Evolutionary conservation across 345 rosid species (phyloP).

Genomic region (Eutrema japonicum): DNA sequence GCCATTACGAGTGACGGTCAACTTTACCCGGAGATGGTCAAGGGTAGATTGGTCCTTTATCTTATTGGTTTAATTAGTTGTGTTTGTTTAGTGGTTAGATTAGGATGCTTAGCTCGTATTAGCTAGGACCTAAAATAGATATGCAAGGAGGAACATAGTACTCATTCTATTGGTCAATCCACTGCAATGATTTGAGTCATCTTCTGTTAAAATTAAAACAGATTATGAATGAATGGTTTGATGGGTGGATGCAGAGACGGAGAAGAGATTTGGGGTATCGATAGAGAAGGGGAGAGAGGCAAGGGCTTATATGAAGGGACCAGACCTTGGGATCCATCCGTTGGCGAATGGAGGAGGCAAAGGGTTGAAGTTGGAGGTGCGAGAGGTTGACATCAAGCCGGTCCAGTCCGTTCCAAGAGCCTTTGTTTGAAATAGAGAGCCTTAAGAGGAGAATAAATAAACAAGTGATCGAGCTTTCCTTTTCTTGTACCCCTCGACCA

Average conservation of each 20-base stretch:
- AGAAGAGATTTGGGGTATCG: constrained; percentile 53
- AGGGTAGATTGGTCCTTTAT: constrained; percentile 33
- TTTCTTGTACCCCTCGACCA: background rate
- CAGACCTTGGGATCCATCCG: constrained; percentile 66
- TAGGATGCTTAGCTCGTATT: background rate
- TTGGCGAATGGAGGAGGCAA: constrained; percentile 68
- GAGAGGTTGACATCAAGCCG: constrained; percentile 66
- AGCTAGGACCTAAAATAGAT: background rate
- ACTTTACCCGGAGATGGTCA: constrained; percentile 55
- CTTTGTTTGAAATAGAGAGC: constrained; percentile 50
- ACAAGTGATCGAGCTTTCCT: constrained; percentile 25
- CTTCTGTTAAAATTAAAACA: no score
- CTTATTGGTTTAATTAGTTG: background rate
- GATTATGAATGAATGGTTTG: background rate
- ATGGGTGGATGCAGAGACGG: constrained; percentile 48
- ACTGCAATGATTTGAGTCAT: no score
- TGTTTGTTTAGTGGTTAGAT: background rate
- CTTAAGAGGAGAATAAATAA: constrained; percentile 27
- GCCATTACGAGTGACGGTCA: constrained; percentile 71
- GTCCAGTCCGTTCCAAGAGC: constrained; percentile 56
- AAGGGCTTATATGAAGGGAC: constrained; percentile 67
- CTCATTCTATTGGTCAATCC: no score
- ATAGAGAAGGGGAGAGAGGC: constrained; percentile 59
- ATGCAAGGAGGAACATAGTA: no score
- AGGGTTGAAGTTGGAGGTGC: constrained; percentile 54